These are phyloP conservation scores for Colletotrichum orbiculare DNA, from an alignment of 2,329 filamentous ascomycete genomes.

Conservation along the genomic window DNA sequence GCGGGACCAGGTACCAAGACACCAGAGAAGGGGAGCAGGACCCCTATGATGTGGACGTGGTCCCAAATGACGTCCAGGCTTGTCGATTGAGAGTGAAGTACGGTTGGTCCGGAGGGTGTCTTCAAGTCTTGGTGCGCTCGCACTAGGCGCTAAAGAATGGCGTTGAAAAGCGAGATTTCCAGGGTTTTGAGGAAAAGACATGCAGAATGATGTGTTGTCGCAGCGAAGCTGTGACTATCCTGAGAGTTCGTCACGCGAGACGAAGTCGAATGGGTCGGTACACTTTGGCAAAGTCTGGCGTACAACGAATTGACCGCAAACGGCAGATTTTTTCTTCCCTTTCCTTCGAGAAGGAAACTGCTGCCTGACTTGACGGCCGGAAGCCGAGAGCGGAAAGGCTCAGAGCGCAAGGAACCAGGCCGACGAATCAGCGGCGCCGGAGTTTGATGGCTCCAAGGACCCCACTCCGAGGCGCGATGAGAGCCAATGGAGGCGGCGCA, in stretches of 20 bases:
- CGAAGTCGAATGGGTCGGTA: not conserved
- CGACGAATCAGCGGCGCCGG: too few relatives aligned
- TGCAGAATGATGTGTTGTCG: constrained; percentile 28
- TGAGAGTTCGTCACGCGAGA: too few relatives aligned
- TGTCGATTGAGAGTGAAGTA: too few relatives aligned
- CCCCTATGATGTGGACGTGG: constrained; percentile 20
- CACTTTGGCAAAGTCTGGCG: too few relatives aligned
- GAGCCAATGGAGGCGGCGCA: too few relatives aligned
- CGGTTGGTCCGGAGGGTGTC: not conserved
- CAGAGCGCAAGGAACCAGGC: too few relatives aligned
- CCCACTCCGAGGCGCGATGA: not conserved
- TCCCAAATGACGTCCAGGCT: constrained; percentile 27
- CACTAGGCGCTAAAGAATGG: not conserved
- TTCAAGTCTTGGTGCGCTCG: not conserved
- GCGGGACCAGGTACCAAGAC: not conserved
- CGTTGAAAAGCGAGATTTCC: not conserved
- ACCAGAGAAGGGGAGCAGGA: constrained; percentile 8
- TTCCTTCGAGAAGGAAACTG: constrained; percentile 8
- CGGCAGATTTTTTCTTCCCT: too few relatives aligned
- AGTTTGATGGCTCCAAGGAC: not conserved
- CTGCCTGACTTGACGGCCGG: constrained; percentile 6
- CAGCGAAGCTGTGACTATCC: not conserved
- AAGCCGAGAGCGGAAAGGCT: constrained; percentile 5
- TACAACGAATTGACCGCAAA: too few relatives aligned
- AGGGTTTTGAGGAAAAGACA: not conserved